Percentiles rank a stretch among this genome's conserved stretches.
These are phyloP conservation scores for Fusarium duplospermum DNA, from an alignment of 2,329 filamentous ascomycete genomes.

Conservation along the genomic window DNA sequence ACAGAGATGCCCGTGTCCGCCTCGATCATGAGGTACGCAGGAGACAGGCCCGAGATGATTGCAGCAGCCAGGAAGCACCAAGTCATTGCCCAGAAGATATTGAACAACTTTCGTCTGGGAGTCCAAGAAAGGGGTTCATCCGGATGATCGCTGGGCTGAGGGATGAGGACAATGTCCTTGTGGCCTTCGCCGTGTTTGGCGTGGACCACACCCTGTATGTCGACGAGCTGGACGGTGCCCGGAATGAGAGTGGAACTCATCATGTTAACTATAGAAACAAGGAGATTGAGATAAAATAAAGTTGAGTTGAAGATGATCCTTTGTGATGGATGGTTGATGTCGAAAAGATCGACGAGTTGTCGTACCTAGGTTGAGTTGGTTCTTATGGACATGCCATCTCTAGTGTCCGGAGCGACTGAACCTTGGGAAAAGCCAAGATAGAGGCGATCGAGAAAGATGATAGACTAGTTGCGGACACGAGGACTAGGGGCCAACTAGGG, in stretches of 20 bases:
- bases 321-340: neutral
- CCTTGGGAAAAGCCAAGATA: neutral
- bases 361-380: neutral
- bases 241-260: constrained; percentile 14
- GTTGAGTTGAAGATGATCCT: neutral
- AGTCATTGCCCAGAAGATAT: constrained; percentile 38
- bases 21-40: constrained; percentile 40
- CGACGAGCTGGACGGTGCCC: constrained; percentile 37
- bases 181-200: constrained; percentile 29
- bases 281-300: neutral
- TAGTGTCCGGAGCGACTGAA: neutral
- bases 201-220: constrained; percentile 26
- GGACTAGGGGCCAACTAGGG: neutral
- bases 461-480: neutral
- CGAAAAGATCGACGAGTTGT: neutral
- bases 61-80: constrained; percentile 43
- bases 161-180: constrained; percentile 33
- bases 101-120: constrained; percentile 28
- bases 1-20: constrained; percentile 40
- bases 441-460: neutral
- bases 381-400: neutral
- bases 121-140: constrained; percentile 40
- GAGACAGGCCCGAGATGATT: constrained; percentile 39
- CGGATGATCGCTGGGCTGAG: constrained; percentile 38
- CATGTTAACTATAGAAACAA: neutral